Base-by-base conservation (phyloP, 805 yeast genomes). In the Wickerhamiella vanderwaltii region DNA sequence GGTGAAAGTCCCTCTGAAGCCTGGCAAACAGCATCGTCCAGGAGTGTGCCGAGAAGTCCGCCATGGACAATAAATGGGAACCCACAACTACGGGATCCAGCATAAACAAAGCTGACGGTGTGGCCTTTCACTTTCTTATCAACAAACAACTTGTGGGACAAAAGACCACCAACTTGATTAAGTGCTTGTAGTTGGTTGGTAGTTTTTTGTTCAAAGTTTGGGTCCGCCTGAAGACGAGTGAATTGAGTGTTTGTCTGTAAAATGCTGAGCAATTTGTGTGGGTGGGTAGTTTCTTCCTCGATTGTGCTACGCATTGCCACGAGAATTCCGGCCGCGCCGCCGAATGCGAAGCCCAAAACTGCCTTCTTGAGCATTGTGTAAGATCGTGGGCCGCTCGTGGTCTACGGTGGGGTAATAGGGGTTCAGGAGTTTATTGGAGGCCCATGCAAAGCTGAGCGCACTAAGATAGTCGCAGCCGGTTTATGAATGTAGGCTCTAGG, bases 11-110 rank as follows among this genome's bases (percentile, higher is more conserved):
- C 35, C 16, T 5, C 16, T 3, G 45, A 73, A 44, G 69, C 64
- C 40, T 77, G 67, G 48, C 77, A 76, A 62, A 78, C 70, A 5
- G 80, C 69, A 50, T 86, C 94, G 53, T 84, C 91, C 42, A 85
- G 62, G 1, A 86, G 63, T 0, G 93, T 77, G 6, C 87, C 93
- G 23, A 86, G 57, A 22, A 87, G 72, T 0, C 96, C 96, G 3
- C 96, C 96, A 56, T 86, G 96, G 2, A 84, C 71, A 15, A 87
- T 61, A 51, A 83, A 78, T 2, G 95, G 96, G 56, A 79, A 86
- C 1, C 96, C 96, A 32, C 88, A 77, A 16, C 86, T 59, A 46
- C 71, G 71, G 54, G 78, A 74, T 0, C 96, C 95, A 40, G 80
- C 67, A 55, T 84, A 93, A 19, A 83, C 66, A 5, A 85, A 68